A percentile compares a stretch with the other conserved stretches of the same genome.
These are phyloP conservation scores for Monosporozyma yasuniensis DNA, from an alignment of 805 yeast species.

Conservation along the genomic window DNA sequence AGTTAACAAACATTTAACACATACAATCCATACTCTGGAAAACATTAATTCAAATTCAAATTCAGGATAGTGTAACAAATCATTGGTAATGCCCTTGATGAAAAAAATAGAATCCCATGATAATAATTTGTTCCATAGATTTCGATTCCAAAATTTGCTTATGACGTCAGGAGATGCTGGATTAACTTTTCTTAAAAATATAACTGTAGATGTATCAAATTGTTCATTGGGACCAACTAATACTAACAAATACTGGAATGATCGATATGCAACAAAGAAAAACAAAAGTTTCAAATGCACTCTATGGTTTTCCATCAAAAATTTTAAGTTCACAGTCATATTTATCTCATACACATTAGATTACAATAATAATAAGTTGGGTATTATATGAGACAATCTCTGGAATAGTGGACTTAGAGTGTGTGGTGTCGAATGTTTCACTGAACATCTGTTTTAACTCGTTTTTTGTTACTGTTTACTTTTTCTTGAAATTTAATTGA, in stretches of 20 bases:
- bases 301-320: background rate
- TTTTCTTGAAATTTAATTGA: no score
- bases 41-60: slow-evolving; percentile 91
- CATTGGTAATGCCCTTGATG: slow-evolving; percentile 38
- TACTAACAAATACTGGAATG: slow-evolving; percentile 20
- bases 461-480: no score
- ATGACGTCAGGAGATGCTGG: background rate
- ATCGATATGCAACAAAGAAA: slow-evolving; percentile 7
- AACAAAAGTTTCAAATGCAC: background rate
- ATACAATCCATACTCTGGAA: slow-evolving; percentile 64
- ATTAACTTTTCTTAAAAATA: slow-evolving; percentile 3
- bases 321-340: background rate
- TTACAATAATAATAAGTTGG: no score
- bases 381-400: background rate
- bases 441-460: no score
- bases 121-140: slow-evolving; percentile 44
- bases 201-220: slow-evolving; percentile 19
- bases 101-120: slow-evolving; percentile 87
- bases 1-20: slow-evolving; percentile 26
- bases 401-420: background rate
- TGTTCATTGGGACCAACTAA: slow-evolving; percentile 16
- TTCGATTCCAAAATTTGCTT: slow-evolving; percentile 12
- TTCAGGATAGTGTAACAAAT: slow-evolving; percentile 24
- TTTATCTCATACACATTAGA: background rate
- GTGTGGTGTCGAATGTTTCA: background rate